Conservation (phyloP, 805 yeast genomes). For the Starmerella asiatica region DNA sequence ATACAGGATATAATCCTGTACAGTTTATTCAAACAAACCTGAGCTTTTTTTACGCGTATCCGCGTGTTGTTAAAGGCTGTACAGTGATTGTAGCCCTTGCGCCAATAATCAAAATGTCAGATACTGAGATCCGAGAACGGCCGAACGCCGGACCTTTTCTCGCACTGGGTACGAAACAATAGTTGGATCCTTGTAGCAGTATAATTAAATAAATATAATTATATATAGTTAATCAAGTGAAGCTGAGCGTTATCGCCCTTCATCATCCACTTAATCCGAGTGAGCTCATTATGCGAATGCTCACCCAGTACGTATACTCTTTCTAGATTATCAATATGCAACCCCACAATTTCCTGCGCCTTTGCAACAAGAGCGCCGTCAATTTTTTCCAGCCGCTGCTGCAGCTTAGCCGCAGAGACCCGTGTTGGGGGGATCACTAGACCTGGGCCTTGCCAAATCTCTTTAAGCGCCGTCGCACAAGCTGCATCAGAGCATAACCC, state of each 20-base stretch:
- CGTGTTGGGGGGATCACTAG: conserved; percentile 9
- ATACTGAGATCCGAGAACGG: no score
- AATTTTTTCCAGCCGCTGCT: background rate
- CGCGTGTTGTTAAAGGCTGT: no score
- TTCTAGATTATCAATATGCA: conserved; percentile 9
- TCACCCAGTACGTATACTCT: conserved; percentile 9
- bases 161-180: no score
- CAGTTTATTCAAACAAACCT: no score
- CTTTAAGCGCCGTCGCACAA: background rate
- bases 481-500: background rate
- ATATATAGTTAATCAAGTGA: background rate
- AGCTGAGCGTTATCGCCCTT: background rate
- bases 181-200: no score
- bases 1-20: no score
- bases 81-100: no score
- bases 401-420: conserved; percentile 6
- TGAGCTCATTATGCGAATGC: conserved; percentile 1
- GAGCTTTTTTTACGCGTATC: no score
- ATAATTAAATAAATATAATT: background rate
- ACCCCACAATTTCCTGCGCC: conserved; percentile 14
- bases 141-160: no score
- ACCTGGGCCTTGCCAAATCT: conserved; percentile 14
- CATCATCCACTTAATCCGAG: conserved; percentile 11
- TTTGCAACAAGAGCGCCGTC: conserved; percentile 5
- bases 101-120: no score